phyloP scores from a whole-genome alignment of 306 rosid species.

The Gynostemma pentaphyllum region DNA sequence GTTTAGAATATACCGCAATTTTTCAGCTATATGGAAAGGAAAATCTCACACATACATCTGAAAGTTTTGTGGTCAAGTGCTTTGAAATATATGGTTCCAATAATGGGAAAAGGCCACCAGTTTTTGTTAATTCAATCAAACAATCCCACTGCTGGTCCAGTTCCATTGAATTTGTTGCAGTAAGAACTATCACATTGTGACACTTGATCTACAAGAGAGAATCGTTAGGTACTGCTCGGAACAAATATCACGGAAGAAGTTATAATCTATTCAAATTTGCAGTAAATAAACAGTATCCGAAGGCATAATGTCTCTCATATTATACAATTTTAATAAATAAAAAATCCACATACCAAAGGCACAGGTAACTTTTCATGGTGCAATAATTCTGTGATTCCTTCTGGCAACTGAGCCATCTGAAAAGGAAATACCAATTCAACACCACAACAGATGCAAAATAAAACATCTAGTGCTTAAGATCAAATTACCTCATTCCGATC shows the following conservation, averaged over 20 bases:
- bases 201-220: slow-evolving; percentile 71
- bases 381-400: slow-evolving; percentile 86
- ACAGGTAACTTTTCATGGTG: slow-evolving; percentile 67
- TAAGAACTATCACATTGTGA: slow-evolving; percentile 55
- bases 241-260: background rate
- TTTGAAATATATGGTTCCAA: slow-evolving; percentile 53
- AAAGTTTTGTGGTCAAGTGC: slow-evolving; percentile 41
- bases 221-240: background rate
- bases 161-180: slow-evolving; percentile 58
- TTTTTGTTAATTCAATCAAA: slow-evolving; percentile 62
- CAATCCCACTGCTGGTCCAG: slow-evolving; percentile 77
- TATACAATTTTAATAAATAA: background rate
- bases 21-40: background rate
- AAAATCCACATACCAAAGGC: slow-evolving; percentile 48
- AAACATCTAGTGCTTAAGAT: background rate
- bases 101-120: slow-evolving; percentile 32
- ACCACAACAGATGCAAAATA: background rate
- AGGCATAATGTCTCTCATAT: background rate
- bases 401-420: slow-evolving; percentile 96
- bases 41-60: slow-evolving; percentile 43
- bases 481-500: slow-evolving; percentile 69
- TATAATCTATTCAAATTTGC: background rate
- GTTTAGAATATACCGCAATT: background rate
- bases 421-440: slow-evolving; percentile 22
- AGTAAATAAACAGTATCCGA: background rate